Base-by-base conservation (phyloP, 2,329 filamentous ascomycete genomes). In the Talaromyces sp. region DNA sequence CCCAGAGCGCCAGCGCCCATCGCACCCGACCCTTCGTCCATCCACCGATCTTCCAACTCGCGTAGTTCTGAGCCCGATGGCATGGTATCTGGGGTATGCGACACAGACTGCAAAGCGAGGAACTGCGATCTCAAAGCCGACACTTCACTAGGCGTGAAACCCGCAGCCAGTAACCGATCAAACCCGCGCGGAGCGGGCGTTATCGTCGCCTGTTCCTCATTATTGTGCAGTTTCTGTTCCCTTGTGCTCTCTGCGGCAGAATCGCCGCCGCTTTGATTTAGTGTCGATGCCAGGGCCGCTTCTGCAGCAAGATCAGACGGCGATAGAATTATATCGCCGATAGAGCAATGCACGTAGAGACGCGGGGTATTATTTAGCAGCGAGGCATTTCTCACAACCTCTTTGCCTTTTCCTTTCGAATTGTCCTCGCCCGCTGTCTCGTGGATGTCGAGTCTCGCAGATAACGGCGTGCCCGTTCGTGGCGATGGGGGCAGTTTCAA, bases 271-370 rank as follows among this genome's bases (percentile, higher is more conserved):
- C 55, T 42, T 25, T 62, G 36, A 51, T 62, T 66, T 1, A 70
- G 42, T 3, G 71, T 75, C 10, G 73, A 71, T 3, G 73, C 67
- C n/a, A 70, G 59, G 11, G 64, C 64, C 2, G 84, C 83, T 78
- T 96, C 93, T 15, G 81, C 82, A 1, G 82, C 82, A 25, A 98
- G 84, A 62, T 96, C 92, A 0, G 80, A 71, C 13, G 84, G 72
- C 0, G 88, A 84, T 13, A 98, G 83, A 28, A 84, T 80, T 73
- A 91, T 87, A 60, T 87, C 84, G 59, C 92, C 92, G 62, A 98
- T 90, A 65, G 91, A 93, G 82, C 93, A 98, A 79, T 96, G 96
- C 64, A 98, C 88, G 74, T 96, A 97, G 69, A 96, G 85, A 52
- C 89, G 84, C 42, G 81, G 80, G 27, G 66, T 64, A 15, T 80